These are phyloP conservation scores for Candida loeiensis DNA, from an alignment of 805 yeast species.

Conservation along the genomic window DNA sequence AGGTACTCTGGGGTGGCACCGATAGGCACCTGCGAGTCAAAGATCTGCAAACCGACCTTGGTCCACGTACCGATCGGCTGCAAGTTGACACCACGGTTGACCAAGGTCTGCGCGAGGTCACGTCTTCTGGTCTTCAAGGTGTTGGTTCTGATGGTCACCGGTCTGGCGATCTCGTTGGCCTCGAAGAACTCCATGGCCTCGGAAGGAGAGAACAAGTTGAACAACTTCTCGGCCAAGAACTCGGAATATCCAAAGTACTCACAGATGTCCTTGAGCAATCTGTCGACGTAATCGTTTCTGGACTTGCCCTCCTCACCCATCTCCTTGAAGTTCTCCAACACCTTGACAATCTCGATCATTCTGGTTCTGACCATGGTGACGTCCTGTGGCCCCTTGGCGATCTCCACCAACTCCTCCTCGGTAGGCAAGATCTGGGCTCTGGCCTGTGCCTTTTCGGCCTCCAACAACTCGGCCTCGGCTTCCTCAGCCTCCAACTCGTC, in stretches of 20 bases:
- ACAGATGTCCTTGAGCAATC: conserved; percentile 81
- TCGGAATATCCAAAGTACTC: conserved; percentile 91
- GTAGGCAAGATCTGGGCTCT: conserved; percentile 76
- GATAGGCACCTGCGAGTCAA: conserved; percentile 98
- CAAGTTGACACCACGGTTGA: conserved; percentile 93
- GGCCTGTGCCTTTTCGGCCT: conserved; percentile 57
- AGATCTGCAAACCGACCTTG: conserved; percentile 94
- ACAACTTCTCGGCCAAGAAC: conserved; percentile 89
- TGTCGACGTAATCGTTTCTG: conserved; percentile 75
- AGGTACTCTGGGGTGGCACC: conserved; percentile 99
- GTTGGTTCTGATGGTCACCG: conserved; percentile 96
- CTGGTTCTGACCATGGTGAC: conserved; percentile 83
- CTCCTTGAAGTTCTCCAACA: conserved; percentile 81
- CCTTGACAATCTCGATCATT: conserved; percentile 93
- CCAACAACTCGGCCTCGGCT: conserved; percentile 53
- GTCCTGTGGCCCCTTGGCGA: conserved; percentile 59
- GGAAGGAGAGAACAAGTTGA: conserved; percentile 85
- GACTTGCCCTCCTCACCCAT: conserved; percentile 83
- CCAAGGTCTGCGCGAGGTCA: conserved; percentile 90
- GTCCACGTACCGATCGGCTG: conserved; percentile 99
- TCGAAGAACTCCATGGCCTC: conserved; percentile 98
- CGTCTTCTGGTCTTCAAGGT: conserved; percentile 92
- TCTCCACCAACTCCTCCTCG: conserved; percentile 56
- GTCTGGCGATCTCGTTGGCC: conserved; percentile 96
- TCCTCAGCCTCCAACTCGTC: conserved; percentile 47